Base-by-base conservation (phyloP, 352 stramenopile species). In the Pythium sukuiense region DNA sequence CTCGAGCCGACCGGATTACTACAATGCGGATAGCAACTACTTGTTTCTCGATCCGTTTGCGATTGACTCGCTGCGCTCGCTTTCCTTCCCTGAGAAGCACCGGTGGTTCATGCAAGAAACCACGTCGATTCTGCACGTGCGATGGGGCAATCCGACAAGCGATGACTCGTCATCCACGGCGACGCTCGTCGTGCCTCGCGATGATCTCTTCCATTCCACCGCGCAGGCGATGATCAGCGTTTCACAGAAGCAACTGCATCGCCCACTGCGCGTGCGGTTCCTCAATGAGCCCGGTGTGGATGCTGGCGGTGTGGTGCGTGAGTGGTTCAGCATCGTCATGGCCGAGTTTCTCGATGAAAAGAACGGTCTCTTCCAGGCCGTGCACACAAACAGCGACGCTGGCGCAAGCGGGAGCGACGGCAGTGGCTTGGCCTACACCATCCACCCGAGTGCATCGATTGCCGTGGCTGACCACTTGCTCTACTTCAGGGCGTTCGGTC, bases 291-390 rank as follows among this genome's bases (percentile, higher is more conserved):
- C 81, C 2, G 86, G 84, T 6, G 67, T 95, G 27, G 88, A 96
- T 65, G 87, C 87, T 5, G 88, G 88, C 1, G 88, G 88, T 1
- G 67, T 96, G 24, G 81, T 88, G 41, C 79, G 88, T 20, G 88
- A 95, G 61, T 96, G 88, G 88, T 91, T 94, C 52, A 69, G 63
- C 1, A 70, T 95, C 26, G 76, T 88, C 16, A 72, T 77, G 39
- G 55, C 55, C 6, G 76, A 74, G 55, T 80, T 88, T 37, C 58
- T 89, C 5, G 67, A 85, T 9, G 66, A 81, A 13, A 70, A 56
- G 45, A 76, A 72, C 20, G 81, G 79, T 0, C 66, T 89, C n/a
- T 89, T 89, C 60, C 61, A 79, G 55, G 49, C 59, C 4, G 58
- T 87, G 6, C 68, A 75, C 29, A 77, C 68, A 0, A 68, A 24